phyloP scores from a whole-genome alignment of 2,329 filamentous ascomycete genomes.

The Tolypocladium endophyticum region DNA sequence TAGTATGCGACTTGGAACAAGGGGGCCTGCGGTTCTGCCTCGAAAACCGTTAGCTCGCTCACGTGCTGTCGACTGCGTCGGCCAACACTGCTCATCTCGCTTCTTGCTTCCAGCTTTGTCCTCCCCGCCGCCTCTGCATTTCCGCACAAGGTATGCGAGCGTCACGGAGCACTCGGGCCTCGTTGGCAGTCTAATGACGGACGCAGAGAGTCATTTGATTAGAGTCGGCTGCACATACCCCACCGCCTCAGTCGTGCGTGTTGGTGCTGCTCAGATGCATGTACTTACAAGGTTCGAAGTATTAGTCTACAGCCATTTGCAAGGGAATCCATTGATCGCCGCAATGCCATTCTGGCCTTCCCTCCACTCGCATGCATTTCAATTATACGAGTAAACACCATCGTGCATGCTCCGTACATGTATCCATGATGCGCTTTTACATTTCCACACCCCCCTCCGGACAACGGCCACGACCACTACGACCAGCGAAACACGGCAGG shows the following conservation, averaged over 20 bases:
- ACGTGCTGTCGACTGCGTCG: slow-evolving; percentile 1
- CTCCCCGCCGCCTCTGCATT: background rate
- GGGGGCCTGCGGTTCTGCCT: background rate
- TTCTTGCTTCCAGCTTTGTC: background rate
- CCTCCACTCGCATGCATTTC: background rate
- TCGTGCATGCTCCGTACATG: background rate
- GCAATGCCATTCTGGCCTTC: background rate
- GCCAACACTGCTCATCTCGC: background rate
- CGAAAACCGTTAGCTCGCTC: background rate
- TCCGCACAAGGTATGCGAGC: too few relatives aligned
- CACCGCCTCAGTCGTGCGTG: background rate
- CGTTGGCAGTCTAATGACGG: background rate
- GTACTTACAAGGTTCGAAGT: background rate
- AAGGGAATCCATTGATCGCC: background rate
- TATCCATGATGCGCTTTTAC: background rate
- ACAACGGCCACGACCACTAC: background rate
- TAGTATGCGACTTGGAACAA: background rate
- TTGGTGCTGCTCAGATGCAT: background rate
- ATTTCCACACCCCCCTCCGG: background rate
- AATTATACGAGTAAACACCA: background rate
- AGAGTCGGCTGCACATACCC: background rate
- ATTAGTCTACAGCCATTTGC: background rate
- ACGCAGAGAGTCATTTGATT: too few relatives aligned
- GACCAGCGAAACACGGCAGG: background rate
- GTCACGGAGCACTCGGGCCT: background rate